Percentiles rank a stretch among this genome's conserved stretches.
These are phyloP conservation scores for Fonsecaea erecta DNA, from an alignment of 2,329 filamentous ascomycete species.

Conservation along the genomic window DNA sequence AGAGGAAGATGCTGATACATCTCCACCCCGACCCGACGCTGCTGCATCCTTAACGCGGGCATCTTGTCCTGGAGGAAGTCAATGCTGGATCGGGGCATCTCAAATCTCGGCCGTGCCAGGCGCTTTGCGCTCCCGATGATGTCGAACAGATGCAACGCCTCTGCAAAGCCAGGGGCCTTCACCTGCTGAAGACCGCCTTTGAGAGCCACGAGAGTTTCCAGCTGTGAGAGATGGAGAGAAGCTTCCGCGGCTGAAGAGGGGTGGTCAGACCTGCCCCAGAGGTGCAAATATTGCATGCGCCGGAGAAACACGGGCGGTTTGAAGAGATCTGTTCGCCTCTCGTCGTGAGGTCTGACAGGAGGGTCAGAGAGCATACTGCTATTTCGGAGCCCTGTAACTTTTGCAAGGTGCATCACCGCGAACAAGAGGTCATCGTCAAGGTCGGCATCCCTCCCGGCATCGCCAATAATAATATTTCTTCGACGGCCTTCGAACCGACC, in stretches of 20 bases:
- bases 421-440: conserved; percentile 15
- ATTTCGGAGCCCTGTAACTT: not conserved
- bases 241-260: not conserved
- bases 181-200: conserved; percentile 8
- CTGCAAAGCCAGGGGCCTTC: conserved; percentile 9
- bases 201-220: conserved; percentile 5
- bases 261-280: conserved; percentile 11
- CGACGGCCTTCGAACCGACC: not conserved
- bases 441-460: not conserved
- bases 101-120: conserved; percentile 2
- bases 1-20: not conserved
- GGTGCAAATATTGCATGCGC: conserved; percentile 3
- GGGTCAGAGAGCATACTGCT: not conserved
- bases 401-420: conserved; percentile 15
- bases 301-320: conserved; percentile 5
- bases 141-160: conserved; percentile 17
- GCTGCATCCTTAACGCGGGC: too few relatives aligned
- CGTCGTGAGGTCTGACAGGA: too few relatives aligned
- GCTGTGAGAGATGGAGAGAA: not conserved
- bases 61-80: not conserved
- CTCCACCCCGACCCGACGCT: not conserved
- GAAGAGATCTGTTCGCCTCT: not conserved
- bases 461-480: not conserved
- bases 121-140: conserved; percentile 7
- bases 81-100: not conserved